Evolutionary conservation across 2,329 filamentous ascomycete species (phyloP).

Genomic region (Botrytis porri): DNA sequence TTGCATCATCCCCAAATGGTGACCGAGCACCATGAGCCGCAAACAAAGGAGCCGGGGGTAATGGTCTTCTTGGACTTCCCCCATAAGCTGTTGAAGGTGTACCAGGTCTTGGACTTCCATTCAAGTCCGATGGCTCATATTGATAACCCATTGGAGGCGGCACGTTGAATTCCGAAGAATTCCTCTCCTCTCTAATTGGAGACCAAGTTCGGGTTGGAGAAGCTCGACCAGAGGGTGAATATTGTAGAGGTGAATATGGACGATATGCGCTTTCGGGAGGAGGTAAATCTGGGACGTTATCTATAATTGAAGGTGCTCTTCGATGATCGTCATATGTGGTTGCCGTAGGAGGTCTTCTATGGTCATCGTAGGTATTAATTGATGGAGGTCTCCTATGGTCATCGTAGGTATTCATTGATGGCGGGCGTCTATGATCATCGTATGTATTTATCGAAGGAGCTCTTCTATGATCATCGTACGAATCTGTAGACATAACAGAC

Average conservation of each 20-base stretch:
- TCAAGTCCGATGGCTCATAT: conserved; percentile 85
- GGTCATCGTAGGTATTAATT: not conserved
- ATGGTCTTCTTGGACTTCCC: conserved; percentile 78
- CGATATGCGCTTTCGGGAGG: conserved; percentile 63
- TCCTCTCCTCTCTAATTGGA: conserved; percentile 44
- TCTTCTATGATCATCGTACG: conserved; percentile 26
- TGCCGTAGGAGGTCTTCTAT: conserved; percentile 45
- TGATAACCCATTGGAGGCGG: conserved; percentile 68
- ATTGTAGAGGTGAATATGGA: conserved; percentile 40
- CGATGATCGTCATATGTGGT: conserved; percentile 4
- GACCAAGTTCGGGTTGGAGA: conserved; percentile 61
- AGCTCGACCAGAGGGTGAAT: conserved; percentile 46
- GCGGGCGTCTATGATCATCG: not conserved
- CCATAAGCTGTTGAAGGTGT: conserved; percentile 88
- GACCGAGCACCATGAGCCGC: conserved; percentile 49
- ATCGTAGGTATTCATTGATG: not conserved
- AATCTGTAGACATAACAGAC: conserved; percentile 44
- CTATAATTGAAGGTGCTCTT: conserved; percentile 49
- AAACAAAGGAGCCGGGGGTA: conserved; percentile 87
- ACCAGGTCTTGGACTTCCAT: conserved; percentile 85
- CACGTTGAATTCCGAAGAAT: conserved; percentile 56
- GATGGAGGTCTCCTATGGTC: not conserved
- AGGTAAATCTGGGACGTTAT: conserved; percentile 59
- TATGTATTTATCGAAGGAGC: conserved; percentile 10
- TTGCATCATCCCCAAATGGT: conserved; percentile 63